A percentile compares a stretch with the other conserved stretches of the same genome.
These are phyloP conservation scores for Austroboletus olivaceoglutinosus DNA, from an alignment of 1,284 basidiomycete genomes.

Conservation along the genomic window DNA sequence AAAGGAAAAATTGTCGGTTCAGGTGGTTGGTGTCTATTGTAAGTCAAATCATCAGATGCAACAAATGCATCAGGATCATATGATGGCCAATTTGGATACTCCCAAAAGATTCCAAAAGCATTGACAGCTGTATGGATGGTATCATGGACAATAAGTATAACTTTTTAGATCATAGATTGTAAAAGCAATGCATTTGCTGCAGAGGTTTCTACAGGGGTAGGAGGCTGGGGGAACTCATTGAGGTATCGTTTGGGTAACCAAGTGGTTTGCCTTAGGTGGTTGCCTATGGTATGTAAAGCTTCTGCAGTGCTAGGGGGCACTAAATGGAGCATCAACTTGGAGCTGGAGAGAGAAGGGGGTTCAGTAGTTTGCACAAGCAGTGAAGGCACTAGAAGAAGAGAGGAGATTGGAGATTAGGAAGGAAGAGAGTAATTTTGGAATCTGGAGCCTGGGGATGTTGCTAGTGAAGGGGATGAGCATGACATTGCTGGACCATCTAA, in stretches of 20 bases:
- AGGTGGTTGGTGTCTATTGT: neutral
- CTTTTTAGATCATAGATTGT: neutral
- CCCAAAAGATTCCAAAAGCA: constrained; percentile 18
- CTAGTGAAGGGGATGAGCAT: no score
- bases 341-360: no score
- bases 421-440: no score
- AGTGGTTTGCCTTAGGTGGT: neutral
- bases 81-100: constrained; percentile 23
- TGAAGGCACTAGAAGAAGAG: no score
- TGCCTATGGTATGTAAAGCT: neutral
- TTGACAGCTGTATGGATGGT: constrained; percentile 16
- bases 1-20: neutral
- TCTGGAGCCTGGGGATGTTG: no score
- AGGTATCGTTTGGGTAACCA: neutral
- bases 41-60: neutral
- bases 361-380: no score
- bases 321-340: no score
- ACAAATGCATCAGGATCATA: constrained; percentile 23
- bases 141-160: constrained; percentile 21
- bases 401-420: no score
- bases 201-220: neutral
- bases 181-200: neutral
- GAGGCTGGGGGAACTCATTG: neutral
- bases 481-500: no score
- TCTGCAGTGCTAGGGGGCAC: no score